Evolutionary conservation across 257 asterid species (phyloP), one percentile per base, ranked within the genome.

Genomic region (Agastache rugosa): DNA sequence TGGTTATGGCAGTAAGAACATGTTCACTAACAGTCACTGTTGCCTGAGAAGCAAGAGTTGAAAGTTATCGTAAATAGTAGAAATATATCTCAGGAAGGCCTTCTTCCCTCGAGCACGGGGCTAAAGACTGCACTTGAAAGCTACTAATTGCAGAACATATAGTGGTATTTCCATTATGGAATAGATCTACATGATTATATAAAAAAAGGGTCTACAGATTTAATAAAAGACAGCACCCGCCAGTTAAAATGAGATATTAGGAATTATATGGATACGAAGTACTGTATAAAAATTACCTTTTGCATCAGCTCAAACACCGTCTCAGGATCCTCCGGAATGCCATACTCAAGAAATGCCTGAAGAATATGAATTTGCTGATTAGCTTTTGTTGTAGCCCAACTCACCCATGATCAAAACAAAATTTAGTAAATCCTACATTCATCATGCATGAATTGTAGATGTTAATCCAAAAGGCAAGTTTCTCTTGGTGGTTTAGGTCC

Each of bases 401-500:
- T 19, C 35, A 17, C 37, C 8, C 42, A 25, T 39, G 55, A 27
- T 53, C 5, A 20, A 17, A 27, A 63, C 16, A n/a, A 15, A 66
- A 15, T 14, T 20, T 37, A 65, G 31, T 11, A 25, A 16, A 35
- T 41, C 11, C 50, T 84, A 93, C 98, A 79, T 91, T 93, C 97
- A 93, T 91, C 97, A 93, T 93, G 89, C 98, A 93, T 0, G 97
- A 85, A 83, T 93, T 93, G 82, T 93, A 93, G 74, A 84, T 83
- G 82, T 93, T 93, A 78, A 93, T 91, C 98, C 98, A 93, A 81
- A 91, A 93, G 76, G 98, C 96, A 25, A 93, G 96, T 85, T 91
- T 91, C 79, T 90, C 92, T 72, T 91, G 97, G 82, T 91, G 97
- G 56, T 74, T 83, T 60, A 89, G 91, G 75, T 90, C 93, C 70